Evolutionary conservation across 2,329 filamentous ascomycete species (phyloP), one percentile per base, ranked within the genome.

Genomic region (Samsoniella hepiali): DNA sequence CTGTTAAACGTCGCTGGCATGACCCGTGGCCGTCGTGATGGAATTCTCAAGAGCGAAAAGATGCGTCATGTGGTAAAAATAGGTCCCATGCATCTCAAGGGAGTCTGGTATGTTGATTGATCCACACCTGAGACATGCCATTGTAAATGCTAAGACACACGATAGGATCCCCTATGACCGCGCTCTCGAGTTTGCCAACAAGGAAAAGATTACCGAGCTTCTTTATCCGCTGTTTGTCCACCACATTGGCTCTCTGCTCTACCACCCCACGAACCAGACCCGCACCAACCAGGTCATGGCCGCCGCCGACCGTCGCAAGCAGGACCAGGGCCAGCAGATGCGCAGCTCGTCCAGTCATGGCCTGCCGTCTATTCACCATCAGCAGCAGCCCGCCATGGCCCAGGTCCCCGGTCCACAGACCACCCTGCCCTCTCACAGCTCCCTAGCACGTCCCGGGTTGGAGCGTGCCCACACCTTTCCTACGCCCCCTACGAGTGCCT

Each of bases 151-250:
- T 74, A 68, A 68, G 64, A 75, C 66, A 67, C 67, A 67, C 64
- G 56, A 22, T 69, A 97, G 93, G 93, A 99, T 99, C 72, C 95
- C 95, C 2, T 98, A 96, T 71, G 95, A 98, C 70, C 89, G 95
- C 68, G 95, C 95, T n/a, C 81, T 99, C 61, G 95, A 98, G 71
- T 98, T 99, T 74, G 95, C 95, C 68, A 99, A 99, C 81, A 98
- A 97, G 83, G 95, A 99, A 78, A 98, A 98, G 80, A 99, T 98
- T 67, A 98, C 95, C 0, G 94, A 98, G 77, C 81, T 93, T 55
- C 80, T 98, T 62, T 99, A 98, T 76, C 95, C 95, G 59, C 82
- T 99, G 56, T 99, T 99, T 75, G 95, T 98, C 45, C 93, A 98
- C 77, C 96, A 98, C 77, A 98, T 98, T 73, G 92, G 92, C 65